Percentiles rank a stretch among this genome's conserved stretches.
phyloP scores from a whole-genome alignment of 306 rosid species.

The Bauhinia variegata region DNA sequence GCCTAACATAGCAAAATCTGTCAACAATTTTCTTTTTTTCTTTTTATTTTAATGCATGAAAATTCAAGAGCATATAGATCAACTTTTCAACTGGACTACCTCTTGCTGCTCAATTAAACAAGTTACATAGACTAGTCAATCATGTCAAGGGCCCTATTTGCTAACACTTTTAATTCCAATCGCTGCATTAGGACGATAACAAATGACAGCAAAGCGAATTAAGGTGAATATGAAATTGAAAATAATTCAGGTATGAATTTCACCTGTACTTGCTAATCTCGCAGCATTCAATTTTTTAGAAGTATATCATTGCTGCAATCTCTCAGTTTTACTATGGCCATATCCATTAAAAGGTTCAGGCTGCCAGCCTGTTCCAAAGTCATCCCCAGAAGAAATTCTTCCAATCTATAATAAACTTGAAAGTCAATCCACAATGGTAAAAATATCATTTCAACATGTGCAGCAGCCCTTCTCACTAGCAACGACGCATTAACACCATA shows the following conservation, averaged over 20 bases:
- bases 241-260: conserved; percentile 29
- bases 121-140: conserved; percentile 68
- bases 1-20: conserved; percentile 73
- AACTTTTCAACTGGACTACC: conserved; percentile 84
- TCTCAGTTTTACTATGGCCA: conserved; percentile 84
- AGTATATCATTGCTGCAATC: conserved; percentile 57
- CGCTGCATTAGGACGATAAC: conserved; percentile 42
- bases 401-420: conserved; percentile 38
- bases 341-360: conserved; percentile 74
- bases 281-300: conserved; percentile 62
- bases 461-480: too few relatives aligned
- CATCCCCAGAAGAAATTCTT: conserved; percentile 62
- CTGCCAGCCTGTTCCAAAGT: conserved; percentile 66
- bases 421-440: conserved; percentile 22
- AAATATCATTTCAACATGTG: neutral
- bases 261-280: conserved; percentile 63
- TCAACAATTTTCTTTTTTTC: too few relatives aligned
- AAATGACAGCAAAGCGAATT: conserved; percentile 32
- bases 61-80: conserved; percentile 85
- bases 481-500: too few relatives aligned
- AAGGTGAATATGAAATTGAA: conserved; percentile 1
- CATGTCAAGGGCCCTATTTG: conserved; percentile 67
- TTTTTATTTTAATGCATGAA: conserved; percentile 82
- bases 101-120: conserved; percentile 83
- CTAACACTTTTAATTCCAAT: conserved; percentile 59